Base-by-base conservation (phyloP, 1,284 basidiomycete species). In the Sanghuangporus weigelae region DNA sequence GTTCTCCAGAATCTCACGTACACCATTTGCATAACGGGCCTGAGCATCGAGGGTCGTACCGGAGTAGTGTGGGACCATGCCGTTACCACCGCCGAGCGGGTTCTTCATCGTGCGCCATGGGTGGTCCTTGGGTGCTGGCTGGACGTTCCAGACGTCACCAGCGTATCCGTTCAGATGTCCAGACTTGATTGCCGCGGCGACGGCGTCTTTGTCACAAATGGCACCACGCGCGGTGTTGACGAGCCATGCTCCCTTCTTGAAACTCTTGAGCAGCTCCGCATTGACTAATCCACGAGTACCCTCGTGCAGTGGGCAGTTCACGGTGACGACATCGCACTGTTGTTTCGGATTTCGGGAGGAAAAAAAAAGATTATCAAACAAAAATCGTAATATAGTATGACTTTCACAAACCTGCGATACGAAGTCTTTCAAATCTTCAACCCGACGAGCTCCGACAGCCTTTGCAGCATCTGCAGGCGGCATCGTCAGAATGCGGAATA, bases 181-280 rank as follows among this genome's bases (percentile, higher is more conserved):
- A 61, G 82, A 86, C 76, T 85, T 82, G 67, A 98, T 76, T 10
- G 95, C 93, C 1, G 76, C 85, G 10, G 87, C 86, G 64, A 97
- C 86, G 54, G 87, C 93, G 67, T 93, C 83, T 68, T 87, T 87
- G 77, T 94, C 89, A 74, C 89, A 93, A 72, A 98, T 95, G 58
- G 95, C 95, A 54, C 95, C 95, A 70, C 94, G 92, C 50, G 95
- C 95, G 38, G 94, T 96, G 84, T 96, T 96, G 73, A 96, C 87
- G 69, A 96, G 83, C 90, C 91, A 95, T n/a, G 90, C 83, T 57
- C 87, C 87, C 72, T 91, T 90, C 84, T 98, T 97, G 85, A 97
- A 92, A 79, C 92, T 89, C 72, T 84, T 84, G 70, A 98, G 81
- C 58, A 93, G 85, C 46, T 95, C 92, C 50, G 84, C 83, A 79